Conservation (phyloP, 257 asterid species). For the Anisodus tanguticus region DNA sequence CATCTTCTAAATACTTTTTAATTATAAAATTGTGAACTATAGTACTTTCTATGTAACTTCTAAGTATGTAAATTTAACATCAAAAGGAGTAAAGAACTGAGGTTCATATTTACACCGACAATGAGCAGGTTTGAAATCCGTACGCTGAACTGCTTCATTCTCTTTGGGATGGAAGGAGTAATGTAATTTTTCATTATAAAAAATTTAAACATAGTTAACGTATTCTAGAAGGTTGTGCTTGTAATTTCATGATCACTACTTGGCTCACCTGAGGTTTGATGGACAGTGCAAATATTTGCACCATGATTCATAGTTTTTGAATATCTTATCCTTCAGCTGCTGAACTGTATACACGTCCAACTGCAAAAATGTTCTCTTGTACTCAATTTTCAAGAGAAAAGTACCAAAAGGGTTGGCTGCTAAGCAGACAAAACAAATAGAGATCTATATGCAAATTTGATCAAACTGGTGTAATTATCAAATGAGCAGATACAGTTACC, state of each 20-base stretch:
- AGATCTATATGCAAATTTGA: neutral
- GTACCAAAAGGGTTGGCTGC: neutral
- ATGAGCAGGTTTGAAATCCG: neutral
- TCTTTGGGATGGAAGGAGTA: neutral
- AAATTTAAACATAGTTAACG: neutral
- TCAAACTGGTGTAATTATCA: constrained; percentile 31
- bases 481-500: constrained; percentile 48
- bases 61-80: constrained; percentile 1
- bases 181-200: neutral
- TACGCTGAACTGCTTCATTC: constrained; percentile 14
- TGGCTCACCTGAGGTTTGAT: constrained; percentile 75
- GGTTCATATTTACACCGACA: neutral
- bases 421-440: constrained; percentile 21
- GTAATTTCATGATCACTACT: constrained; percentile 28
- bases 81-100: constrained; percentile 16
- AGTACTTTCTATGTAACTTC: neutral
- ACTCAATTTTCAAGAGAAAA: constrained; percentile 26
- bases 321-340: constrained; percentile 69
- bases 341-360: constrained; percentile 64
- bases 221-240: constrained; percentile 5
- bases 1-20: neutral
- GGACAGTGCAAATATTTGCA: constrained; percentile 75
- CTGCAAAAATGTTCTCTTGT: constrained; percentile 47
- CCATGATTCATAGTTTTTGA: constrained; percentile 90
- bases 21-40: neutral